Conservation (phyloP, 1,139 yeast species). For the Hansenula sp. region DNA sequence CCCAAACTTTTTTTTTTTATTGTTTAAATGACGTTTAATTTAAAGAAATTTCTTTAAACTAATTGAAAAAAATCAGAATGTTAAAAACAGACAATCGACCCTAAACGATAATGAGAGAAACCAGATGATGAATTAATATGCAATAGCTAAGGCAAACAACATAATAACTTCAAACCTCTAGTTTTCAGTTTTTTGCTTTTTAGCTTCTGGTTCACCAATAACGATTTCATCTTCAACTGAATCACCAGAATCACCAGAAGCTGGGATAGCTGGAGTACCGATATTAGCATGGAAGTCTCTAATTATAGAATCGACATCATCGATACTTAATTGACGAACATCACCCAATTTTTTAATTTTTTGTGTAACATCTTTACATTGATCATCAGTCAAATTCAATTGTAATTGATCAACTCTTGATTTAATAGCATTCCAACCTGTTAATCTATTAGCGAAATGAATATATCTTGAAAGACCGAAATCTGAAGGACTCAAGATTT, state of each 20-base stretch:
- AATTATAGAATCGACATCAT: conserved; percentile 95
- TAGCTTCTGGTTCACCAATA: conserved; percentile 24
- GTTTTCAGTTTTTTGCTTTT: conserved; percentile 22
- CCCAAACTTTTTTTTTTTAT: neutral
- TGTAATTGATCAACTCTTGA: conserved; percentile 97
- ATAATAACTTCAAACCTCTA: too few relatives aligned
- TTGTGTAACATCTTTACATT: conserved; percentile 89
- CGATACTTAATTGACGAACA: conserved; percentile 89
- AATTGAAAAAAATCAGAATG: too few relatives aligned
- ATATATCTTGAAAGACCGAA: conserved; percentile 94
- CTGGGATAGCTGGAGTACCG: conserved; percentile 34
- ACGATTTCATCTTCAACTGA: conserved; percentile 23
- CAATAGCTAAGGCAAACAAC: too few relatives aligned
- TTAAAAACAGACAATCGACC: too few relatives aligned
- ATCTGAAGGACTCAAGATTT: conserved; percentile 90
- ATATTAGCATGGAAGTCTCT: conserved; percentile 84
- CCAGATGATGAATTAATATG: too few relatives aligned
- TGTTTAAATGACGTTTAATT: too few relatives aligned
- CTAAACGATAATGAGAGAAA: too few relatives aligned
- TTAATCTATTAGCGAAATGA: conserved; percentile 94
- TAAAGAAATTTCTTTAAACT: too few relatives aligned
- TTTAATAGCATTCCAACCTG: conserved; percentile 99
- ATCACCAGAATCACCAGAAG: conserved; percentile 21
- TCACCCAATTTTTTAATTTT: conserved; percentile 95
- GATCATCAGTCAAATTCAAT: conserved; percentile 84